Evolutionary conservation across 2,329 filamentous ascomycete species (phyloP), one percentile per base, ranked within the genome.

Genomic region (Acephala macrosclerotiorum): DNA sequence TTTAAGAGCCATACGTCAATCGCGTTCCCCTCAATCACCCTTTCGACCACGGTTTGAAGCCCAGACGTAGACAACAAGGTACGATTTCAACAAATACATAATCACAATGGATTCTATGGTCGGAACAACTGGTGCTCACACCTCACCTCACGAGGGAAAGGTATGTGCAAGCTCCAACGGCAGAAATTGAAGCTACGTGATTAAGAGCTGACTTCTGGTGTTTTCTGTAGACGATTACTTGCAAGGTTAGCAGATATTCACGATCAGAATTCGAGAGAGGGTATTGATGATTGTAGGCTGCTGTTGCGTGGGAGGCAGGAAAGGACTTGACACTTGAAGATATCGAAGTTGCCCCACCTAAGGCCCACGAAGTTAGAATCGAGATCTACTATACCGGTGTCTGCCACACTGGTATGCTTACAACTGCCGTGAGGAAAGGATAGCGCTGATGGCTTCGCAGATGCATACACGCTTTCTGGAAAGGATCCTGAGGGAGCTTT

Each of bases 381-480:
- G 84, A 98, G 85, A 93, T 98, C 79, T 91, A 95, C 85, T 96
- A 97, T 85, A 99, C 96, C 61, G 96, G 96, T 81, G 96, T 99
- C 79, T 99, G 96, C 85, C 96, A 99, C 84, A 99, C 95, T 79
- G 93, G 93, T 96, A 82, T 74, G 79, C 29, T 9, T 40, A 22
- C 1, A 33, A 3, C 16, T 12, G 20, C 25, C 5, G 18, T 38
- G 57, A 62, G 64, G 29, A 61, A 12, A 56, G 47, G 35, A 18
- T 57, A 42, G 59, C 53, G 65, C 65, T 67, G 63, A 72, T 47
- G 12, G 40, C 45, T 58, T 11, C 58, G 66, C 71, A 91, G 93
- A 97, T 85, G 93, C 96, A 76, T 97, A 97, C 86, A 96, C 93
- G 63, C 88, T 97, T 69, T 96, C 93, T 61, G 96, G 96, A 71